Percentiles rank a stretch among this genome's conserved stretches.
Evolutionary conservation across 1,284 basidiomycete genomes (phyloP).

Genomic region (Ganoderma lucidum): DNA sequence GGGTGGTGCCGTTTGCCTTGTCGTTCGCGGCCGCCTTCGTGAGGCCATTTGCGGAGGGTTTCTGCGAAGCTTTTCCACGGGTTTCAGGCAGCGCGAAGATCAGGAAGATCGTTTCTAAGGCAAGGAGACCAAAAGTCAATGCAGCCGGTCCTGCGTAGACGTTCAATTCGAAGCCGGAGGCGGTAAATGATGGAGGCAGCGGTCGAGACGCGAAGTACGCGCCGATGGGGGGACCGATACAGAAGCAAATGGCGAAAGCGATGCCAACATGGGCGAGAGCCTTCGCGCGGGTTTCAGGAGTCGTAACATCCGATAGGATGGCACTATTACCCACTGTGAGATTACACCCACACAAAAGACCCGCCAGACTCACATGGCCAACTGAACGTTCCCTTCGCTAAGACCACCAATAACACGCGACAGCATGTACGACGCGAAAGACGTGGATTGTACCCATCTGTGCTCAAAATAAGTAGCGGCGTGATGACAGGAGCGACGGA

Average conservation of each 20-base stretch:
- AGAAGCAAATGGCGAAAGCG: constrained; percentile 93
- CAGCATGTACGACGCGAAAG: constrained; percentile 88
- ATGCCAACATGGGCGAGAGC: constrained; percentile 92
- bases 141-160: constrained; percentile 88
- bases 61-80: constrained; percentile 49
- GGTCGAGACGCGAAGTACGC: constrained; percentile 82
- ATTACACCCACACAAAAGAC: neutral
- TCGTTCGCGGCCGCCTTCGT: constrained; percentile 32
- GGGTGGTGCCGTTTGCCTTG: constrained; percentile 24
- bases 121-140: constrained; percentile 76
- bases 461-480: neutral
- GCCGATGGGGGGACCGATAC: constrained; percentile 84
- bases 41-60: constrained; percentile 30
- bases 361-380: constrained; percentile 67
- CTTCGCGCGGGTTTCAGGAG: constrained; percentile 78
- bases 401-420: constrained; percentile 89
- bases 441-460: constrained; percentile 84
- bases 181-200: constrained; percentile 62
- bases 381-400: constrained; percentile 88
- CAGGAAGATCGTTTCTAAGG: constrained; percentile 77
- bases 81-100: constrained; percentile 83
- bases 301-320: constrained; percentile 89
- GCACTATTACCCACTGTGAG: constrained; percentile 56
- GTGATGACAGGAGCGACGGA: constrained; percentile 20
- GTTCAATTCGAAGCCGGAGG: constrained; percentile 76